phyloP scores from a whole-genome alignment of 2,329 filamentous ascomycete genomes.

The Sarocladiaceae sp. region DNA sequence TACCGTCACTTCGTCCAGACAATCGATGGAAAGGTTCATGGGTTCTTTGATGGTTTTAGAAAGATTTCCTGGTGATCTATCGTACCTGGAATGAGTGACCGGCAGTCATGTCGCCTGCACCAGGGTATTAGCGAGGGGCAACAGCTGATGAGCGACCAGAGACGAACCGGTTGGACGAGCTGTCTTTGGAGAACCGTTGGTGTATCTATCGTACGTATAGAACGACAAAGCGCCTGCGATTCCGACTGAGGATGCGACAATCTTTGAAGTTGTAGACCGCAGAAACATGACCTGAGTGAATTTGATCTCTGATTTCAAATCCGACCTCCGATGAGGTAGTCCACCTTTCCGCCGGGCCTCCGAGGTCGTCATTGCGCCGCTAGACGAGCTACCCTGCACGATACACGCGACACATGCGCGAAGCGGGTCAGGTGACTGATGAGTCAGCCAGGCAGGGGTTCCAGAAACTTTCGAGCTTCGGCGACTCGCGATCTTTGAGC shows the following conservation, averaged over 20 bases:
- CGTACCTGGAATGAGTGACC: conserved; percentile 40
- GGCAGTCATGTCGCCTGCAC: conserved; percentile 32
- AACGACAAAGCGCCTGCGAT: not conserved
- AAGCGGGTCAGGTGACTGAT: not conserved
- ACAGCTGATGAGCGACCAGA: conserved; percentile 13
- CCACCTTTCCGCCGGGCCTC: not conserved
- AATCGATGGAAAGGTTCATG: too few relatives aligned
- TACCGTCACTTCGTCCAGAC: too few relatives aligned
- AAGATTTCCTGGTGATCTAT: conserved; percentile 10
- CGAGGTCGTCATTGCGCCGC: not conserved
- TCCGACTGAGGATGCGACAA: not conserved
- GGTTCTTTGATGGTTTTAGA: not conserved
- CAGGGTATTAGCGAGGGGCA: not conserved
- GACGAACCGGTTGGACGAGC: not conserved
- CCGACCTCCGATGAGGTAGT: too few relatives aligned
- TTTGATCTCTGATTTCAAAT: conserved; percentile 8
- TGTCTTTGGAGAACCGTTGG: not conserved
- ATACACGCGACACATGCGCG: not conserved
- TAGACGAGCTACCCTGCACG: not conserved
- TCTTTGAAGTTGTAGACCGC: conserved; percentile 5
- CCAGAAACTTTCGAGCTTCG: conserved; percentile 8
- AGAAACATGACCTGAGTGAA: conserved; percentile 7
- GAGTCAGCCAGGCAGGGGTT: conserved; percentile 3
- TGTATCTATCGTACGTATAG: not conserved
- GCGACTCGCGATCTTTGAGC: not conserved